A percentile compares a stretch with the other conserved stretches of the same genome.
Conservation (phyloP, 495 filamentous ascomycete species). For the Tuber magnatum region DNA sequence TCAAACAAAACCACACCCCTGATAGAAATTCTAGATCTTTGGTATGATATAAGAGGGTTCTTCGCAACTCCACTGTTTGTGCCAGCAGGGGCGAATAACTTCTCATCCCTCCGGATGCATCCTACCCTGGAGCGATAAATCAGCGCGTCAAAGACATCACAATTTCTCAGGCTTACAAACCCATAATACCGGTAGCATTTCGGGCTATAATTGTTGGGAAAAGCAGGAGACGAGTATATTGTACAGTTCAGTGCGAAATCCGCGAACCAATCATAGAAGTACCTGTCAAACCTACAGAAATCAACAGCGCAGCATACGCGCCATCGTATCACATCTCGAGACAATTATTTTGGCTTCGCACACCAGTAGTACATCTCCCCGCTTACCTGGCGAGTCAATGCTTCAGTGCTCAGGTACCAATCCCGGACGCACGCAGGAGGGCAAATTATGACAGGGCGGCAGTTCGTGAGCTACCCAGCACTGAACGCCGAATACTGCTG, state of each 20-base stretch:
- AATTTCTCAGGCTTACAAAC: background rate
- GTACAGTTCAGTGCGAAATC: background rate
- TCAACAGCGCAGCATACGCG: background rate
- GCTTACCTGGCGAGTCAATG: background rate
- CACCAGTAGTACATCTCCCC: background rate
- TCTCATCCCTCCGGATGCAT: background rate
- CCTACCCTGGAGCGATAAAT: background rate
- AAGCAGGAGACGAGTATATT: background rate
- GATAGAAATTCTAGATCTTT: background rate
- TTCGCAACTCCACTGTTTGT: background rate
- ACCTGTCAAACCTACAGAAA: background rate
- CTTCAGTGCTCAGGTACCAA: background rate
- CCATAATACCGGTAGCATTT: background rate
- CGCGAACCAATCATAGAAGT: background rate
- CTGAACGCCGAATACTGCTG: background rate
- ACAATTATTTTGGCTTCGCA: background rate
- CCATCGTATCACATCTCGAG: background rate
- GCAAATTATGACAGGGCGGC: background rate
- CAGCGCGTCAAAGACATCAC: background rate
- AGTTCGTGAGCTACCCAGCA: background rate
- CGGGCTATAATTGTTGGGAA: background rate
- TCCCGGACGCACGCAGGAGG: background rate
- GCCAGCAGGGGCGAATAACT: background rate
- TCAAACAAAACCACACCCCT: background rate
- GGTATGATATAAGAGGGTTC: background rate